These are phyloP conservation scores for Yamadazyma sp. DNA, from an alignment of 1,139 yeast genomes.

Conservation along the genomic window DNA sequence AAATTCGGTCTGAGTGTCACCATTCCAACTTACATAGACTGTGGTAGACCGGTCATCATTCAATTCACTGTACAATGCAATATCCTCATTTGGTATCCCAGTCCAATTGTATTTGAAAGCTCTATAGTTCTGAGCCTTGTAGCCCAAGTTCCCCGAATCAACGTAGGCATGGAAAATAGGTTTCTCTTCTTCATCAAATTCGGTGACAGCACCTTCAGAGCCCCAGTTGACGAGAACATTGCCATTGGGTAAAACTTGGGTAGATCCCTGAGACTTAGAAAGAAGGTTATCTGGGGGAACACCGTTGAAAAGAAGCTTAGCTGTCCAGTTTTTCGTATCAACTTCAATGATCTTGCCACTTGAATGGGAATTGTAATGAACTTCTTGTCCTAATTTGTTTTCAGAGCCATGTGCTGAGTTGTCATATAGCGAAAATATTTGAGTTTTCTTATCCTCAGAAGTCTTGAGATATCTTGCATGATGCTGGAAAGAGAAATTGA, in stretches of 20 bases:
- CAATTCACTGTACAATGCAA: conserved; percentile 25
- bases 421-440: conserved; percentile 34
- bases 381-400: conserved; percentile 24
- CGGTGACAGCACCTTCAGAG: conserved; percentile 38
- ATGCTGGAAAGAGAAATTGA: conserved; percentile 37
- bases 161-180: conserved; percentile 34
- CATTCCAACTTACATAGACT: conserved; percentile 39
- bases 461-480: conserved; percentile 31
- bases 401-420: conserved; percentile 39
- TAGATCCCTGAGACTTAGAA: conserved; percentile 39
- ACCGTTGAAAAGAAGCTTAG: conserved; percentile 24
- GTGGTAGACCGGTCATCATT: conserved; percentile 16
- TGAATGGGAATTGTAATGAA: conserved; percentile 23
- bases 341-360: conserved; percentile 36
- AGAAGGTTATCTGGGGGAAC: conserved; percentile 26
- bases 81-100: conserved; percentile 32
- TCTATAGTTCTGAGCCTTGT: conserved; percentile 31
- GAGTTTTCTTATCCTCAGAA: conserved; percentile 23
- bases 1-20: conserved; percentile 32
- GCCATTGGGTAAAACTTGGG: conserved; percentile 35
- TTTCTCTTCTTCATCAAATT: conserved; percentile 26
- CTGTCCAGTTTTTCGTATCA: conserved; percentile 27
- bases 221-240: conserved; percentile 43
- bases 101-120: conserved; percentile 39
- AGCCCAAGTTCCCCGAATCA: conserved; percentile 29